Conservation (phyloP, 495 filamentous ascomycete species). For the Chaetomidium leptoderma region DNA sequence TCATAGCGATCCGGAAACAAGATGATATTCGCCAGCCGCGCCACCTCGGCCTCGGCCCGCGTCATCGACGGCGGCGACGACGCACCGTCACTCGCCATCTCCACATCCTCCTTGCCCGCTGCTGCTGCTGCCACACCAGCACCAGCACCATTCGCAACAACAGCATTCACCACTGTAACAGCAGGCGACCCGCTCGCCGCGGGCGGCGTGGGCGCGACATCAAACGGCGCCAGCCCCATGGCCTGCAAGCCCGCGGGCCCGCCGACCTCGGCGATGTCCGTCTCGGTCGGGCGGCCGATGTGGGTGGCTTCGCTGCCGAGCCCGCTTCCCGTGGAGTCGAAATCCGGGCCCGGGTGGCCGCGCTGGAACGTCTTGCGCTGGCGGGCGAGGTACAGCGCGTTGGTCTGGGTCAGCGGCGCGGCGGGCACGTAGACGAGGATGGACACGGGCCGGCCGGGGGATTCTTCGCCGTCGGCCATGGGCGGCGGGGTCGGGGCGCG, state of each 20-base stretch:
- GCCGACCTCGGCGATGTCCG: slow-evolving; percentile 45
- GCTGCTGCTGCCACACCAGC: not conserved
- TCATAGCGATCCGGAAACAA: slow-evolving; percentile 49
- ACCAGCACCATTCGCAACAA: too few species aligned
- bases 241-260: slow-evolving; percentile 44
- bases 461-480: not conserved
- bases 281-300: slow-evolving; percentile 40
- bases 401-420: slow-evolving; percentile 74
- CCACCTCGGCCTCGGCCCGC: slow-evolving; percentile 44
- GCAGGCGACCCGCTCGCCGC: not conserved
- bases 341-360: slow-evolving; percentile 68
- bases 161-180: too few species aligned
- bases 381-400: slow-evolving; percentile 68
- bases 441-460: slow-evolving; percentile 23
- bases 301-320: slow-evolving; percentile 46
- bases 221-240: slow-evolving; percentile 48
- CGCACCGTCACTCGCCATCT: slow-evolving; percentile 19
- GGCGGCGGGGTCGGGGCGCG: slow-evolving; percentile 36
- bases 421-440: slow-evolving; percentile 74
- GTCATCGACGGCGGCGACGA: slow-evolving; percentile 23
- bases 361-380: slow-evolving; percentile 68
- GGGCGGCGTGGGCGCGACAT: slow-evolving; percentile 32
- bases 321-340: slow-evolving; percentile 50
- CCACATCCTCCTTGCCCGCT: slow-evolving; percentile 20
- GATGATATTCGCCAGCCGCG: slow-evolving; percentile 48